These are phyloP conservation scores for Skeletonema menzelii DNA, from an alignment of 108 stramenopile genomes.

Conservation along the genomic window DNA sequence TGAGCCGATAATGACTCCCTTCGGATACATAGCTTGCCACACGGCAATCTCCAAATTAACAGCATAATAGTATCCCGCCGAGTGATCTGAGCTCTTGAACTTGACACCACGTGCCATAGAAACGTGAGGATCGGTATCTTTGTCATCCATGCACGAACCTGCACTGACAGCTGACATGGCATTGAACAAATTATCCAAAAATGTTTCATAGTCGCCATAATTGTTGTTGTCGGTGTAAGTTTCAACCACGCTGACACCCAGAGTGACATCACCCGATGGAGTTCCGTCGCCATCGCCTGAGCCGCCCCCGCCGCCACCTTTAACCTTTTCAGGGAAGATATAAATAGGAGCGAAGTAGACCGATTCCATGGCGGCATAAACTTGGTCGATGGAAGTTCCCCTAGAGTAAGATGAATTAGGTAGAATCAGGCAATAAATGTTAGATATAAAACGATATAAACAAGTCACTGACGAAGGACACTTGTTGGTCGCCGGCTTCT, in stretches of 20 bases:
- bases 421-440: constrained; percentile 6
- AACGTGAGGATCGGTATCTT: constrained; percentile 90
- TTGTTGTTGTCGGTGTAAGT: constrained; percentile 68
- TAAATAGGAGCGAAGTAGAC: constrained; percentile 77
- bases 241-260: constrained; percentile 83
- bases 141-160: constrained; percentile 91
- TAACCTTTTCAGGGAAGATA: constrained; percentile 84
- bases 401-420: constrained; percentile 69
- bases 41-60: constrained; percentile 86
- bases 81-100: constrained; percentile 81
- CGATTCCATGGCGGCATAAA: constrained; percentile 74
- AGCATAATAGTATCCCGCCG: constrained; percentile 66
- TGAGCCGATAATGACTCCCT: constrained; percentile 82
- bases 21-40: constrained; percentile 93
- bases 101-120: constrained; percentile 91
- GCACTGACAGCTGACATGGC: constrained; percentile 75
- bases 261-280: constrained; percentile 75
- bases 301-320: constrained; percentile 85
- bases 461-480: constrained; percentile 64
- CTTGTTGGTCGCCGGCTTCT: constrained; percentile 69
- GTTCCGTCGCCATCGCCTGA: constrained; percentile 64
- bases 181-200: constrained; percentile 77
- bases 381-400: constrained; percentile 82
- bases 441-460: not conserved
- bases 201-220: constrained; percentile 76